These are phyloP conservation scores for Sugiyamaella pinicola DNA, from an alignment of 1,139 yeast genomes.

Conservation along the genomic window DNA sequence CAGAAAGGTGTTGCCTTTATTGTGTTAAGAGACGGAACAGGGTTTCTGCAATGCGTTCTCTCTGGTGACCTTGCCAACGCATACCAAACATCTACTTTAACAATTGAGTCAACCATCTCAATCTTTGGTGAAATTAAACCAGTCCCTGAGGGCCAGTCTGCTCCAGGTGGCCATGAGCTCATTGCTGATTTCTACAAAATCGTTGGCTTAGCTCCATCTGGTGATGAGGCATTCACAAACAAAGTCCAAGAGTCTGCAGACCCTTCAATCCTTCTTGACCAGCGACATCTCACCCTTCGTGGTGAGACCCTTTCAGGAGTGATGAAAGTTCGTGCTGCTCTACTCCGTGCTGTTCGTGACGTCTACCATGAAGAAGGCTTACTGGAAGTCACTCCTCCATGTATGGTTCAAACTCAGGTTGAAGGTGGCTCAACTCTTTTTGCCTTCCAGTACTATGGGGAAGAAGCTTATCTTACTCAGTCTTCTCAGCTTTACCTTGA, in stretches of 20 bases:
- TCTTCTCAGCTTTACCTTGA: constrained; percentile 96
- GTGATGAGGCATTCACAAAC: constrained; percentile 94
- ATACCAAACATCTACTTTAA: constrained; percentile 77
- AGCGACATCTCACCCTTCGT: constrained; percentile 91
- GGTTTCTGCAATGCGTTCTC: constrained; percentile 83
- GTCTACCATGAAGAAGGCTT: constrained; percentile 75
- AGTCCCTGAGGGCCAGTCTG: constrained; percentile 94
- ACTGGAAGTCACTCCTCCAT: constrained; percentile 96
- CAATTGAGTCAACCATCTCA: constrained; percentile 81
- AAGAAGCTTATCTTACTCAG: constrained; percentile 95
- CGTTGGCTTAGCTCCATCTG: constrained; percentile 92
- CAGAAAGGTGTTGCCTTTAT: constrained; percentile 92
- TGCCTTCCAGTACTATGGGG: constrained; percentile 92
- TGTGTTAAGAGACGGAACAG: constrained; percentile 94
- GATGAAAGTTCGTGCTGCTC: constrained; percentile 89
- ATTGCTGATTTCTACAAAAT: constrained; percentile 86
- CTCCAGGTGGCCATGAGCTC: constrained; percentile 97
- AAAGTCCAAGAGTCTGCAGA: constrained; percentile 92
- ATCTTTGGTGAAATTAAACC: constrained; percentile 78
- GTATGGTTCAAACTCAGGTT: constrained; percentile 99
- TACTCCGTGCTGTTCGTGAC: constrained; percentile 72
- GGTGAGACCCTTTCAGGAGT: constrained; percentile 95
- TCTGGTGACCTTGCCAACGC: constrained; percentile 93
- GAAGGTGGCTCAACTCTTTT: constrained; percentile 99
- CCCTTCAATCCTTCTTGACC: constrained; percentile 88